A percentile compares a stretch with the other conserved stretches of the same genome.
These are phyloP conservation scores for Ophiobolus disseminans DNA, from an alignment of 2,329 filamentous ascomycete species.

Conservation along the genomic window DNA sequence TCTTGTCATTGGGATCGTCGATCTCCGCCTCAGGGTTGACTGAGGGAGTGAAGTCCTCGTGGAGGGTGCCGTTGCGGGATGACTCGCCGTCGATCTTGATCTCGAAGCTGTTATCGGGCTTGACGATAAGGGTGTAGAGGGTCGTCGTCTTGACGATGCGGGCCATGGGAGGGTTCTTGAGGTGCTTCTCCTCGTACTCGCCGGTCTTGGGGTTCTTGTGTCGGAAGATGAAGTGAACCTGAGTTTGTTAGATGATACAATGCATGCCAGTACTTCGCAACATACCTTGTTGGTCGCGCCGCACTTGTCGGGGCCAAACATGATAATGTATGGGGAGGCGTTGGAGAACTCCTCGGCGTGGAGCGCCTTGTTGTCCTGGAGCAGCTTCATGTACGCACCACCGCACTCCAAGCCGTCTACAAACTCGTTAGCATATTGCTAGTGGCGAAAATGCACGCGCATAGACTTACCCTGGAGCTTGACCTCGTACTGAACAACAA, in stretches of 20 bases:
- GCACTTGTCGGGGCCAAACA: constrained; percentile 99
- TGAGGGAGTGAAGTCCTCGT: constrained; percentile 91
- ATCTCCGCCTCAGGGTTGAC: constrained; percentile 96
- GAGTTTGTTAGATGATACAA: constrained; percentile 23
- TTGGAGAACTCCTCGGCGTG: constrained; percentile 98
- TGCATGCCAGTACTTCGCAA: constrained; percentile 12
- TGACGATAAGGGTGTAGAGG: constrained; percentile 95
- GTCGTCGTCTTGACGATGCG: constrained; percentile 90
- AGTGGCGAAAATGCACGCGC: not conserved
- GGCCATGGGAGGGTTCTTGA: constrained; percentile 81
- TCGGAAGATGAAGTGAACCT: constrained; percentile 95
- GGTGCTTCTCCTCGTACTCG: constrained; percentile 99
- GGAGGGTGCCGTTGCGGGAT: constrained; percentile 86
- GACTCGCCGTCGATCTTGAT: constrained; percentile 91
- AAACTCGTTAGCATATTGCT: constrained; percentile 37
- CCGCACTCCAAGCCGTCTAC: constrained; percentile 93
- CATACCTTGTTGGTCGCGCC: constrained; percentile 97
- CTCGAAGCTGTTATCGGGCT: constrained; percentile 93
- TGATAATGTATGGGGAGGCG: constrained; percentile 96
- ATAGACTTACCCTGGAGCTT: constrained; percentile 90
- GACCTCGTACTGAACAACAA: constrained; percentile 98
- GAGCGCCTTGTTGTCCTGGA: constrained; percentile 96
- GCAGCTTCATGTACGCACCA: constrained; percentile 98
- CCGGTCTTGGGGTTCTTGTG: constrained; percentile 99
- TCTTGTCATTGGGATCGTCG: constrained; percentile 89